phyloP scores from a whole-genome alignment of 2,329 filamentous ascomycete genomes.

The Diaporthe eres region DNA sequence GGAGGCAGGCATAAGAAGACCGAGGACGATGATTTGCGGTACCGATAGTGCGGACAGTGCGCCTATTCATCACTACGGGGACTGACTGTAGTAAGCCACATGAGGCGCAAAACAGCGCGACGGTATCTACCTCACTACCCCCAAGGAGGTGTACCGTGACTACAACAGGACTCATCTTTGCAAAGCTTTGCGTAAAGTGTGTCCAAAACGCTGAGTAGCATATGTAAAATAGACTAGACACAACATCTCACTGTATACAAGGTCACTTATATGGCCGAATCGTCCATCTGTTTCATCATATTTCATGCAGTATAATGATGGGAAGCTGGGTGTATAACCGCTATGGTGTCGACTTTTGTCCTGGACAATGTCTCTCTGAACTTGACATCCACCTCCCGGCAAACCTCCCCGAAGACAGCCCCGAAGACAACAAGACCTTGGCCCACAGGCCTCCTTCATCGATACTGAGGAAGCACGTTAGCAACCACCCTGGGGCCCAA shows the following conservation, averaged over 20 bases:
- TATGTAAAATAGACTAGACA: conserved; percentile 32
- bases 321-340: too few relatives aligned
- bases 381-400: not conserved
- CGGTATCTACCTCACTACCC: too few relatives aligned
- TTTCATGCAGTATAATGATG: not conserved
- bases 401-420: not conserved
- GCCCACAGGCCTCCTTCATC: not conserved
- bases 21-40: not conserved
- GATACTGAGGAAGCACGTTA: conserved; percentile 8
- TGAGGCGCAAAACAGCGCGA: not conserved
- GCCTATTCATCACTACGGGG: not conserved
- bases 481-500: not conserved
- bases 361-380: not conserved
- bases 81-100: not conserved
- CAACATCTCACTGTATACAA: conserved; percentile 24
- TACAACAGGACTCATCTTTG: not conserved
- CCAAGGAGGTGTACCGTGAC: not conserved
- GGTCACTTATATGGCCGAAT: not conserved
- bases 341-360: not conserved
- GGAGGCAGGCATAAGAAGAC: conserved; percentile 58
- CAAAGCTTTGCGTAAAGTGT: too few relatives aligned
- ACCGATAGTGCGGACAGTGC: not conserved
- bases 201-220: not conserved
- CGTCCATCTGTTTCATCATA: not conserved
- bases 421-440: not conserved